Conservation (phyloP, 208 protist genomes). For the Trypanosoma scelopori region DNA sequence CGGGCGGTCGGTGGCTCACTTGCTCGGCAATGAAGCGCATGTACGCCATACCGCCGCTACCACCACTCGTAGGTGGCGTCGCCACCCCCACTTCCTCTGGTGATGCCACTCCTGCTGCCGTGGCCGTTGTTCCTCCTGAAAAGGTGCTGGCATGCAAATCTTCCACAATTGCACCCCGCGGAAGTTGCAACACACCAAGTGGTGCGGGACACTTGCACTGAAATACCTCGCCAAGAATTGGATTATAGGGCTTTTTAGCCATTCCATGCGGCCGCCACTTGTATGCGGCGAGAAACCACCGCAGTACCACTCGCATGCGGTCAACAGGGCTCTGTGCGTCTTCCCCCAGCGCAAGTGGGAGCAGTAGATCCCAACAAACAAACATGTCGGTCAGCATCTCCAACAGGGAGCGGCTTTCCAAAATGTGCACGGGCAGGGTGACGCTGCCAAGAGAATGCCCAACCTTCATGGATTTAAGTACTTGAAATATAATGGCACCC, state of each 20-base stretch:
- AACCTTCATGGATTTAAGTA: constrained; percentile 20
- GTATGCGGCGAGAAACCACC: constrained; percentile 31
- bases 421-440: constrained; percentile 26
- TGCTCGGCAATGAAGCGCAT: constrained; percentile 35
- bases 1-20: constrained; percentile 35
- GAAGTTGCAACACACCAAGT: background rate
- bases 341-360: constrained; percentile 9
- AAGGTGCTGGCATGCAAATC: too few relatives aligned
- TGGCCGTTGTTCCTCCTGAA: too few relatives aligned
- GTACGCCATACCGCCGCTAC: background rate
- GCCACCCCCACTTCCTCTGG: too few relatives aligned
- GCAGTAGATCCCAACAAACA: constrained; percentile 19
- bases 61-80: background rate
- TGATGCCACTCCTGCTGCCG: background rate
- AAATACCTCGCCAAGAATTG: constrained; percentile 39
- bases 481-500: constrained; percentile 26
- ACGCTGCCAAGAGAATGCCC: constrained; percentile 21
- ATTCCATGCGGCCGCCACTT: constrained; percentile 19
- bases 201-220: constrained; percentile 26
- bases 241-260: constrained; percentile 38
- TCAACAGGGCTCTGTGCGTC: constrained; percentile 15
- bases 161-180: background rate
- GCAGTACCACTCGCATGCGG: constrained; percentile 19
- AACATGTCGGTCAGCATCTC: constrained; percentile 29
- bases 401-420: constrained; percentile 24